Base-by-base conservation (phyloP, 768 basidiomycete species). In the Pisolithus albus region DNA sequence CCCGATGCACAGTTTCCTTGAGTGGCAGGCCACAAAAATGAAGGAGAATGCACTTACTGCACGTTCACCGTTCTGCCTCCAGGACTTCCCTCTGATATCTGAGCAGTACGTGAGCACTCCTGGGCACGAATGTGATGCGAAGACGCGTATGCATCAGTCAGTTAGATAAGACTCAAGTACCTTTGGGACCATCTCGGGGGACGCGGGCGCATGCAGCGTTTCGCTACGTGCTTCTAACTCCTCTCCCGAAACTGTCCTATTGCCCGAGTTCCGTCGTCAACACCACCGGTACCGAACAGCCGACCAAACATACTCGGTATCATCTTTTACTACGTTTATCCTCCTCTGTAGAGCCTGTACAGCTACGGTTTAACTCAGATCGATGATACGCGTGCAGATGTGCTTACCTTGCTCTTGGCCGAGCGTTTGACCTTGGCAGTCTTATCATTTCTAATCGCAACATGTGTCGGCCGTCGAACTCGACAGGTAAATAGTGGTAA, bases 41-140 rank as follows among this genome's bases (percentile, higher is more conserved):
- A 11, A 36, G 21, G 9, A 21, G 37, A 9, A 18, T 34, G 23
- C 15, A 62, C 70, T 58, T 45, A 70, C 70, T 62, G 58, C 44
- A 69, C 66, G 3, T 69, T 64, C 6, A 69, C 64, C 48, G 64
- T 63, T 63, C 66, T 65, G 1, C 68, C 64, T 16, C 47, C 38
- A 19, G 46, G 24, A 34, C 18, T 46, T 30, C 46, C 21, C 32
- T 30, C 49, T 9, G 46, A 7, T 18, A 21, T 19, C 56, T 56
- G 36, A 46, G 11, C 16, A 18, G 39, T 28, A n/a, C 15, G 21
- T 51, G 19, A 45, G 43, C 46, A 36, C 8, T 21, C 4, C 19
- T 48, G 9, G 15, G 16, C 21, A 23, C n/a, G 15, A 26, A 8
- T 4, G 42, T 47, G 37, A 34, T 5, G 23, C 45, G 37, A 9